Evolutionary conservation across 2,329 filamentous ascomycete species (phyloP).

Genomic region (Magnaporthales sp.): DNA sequence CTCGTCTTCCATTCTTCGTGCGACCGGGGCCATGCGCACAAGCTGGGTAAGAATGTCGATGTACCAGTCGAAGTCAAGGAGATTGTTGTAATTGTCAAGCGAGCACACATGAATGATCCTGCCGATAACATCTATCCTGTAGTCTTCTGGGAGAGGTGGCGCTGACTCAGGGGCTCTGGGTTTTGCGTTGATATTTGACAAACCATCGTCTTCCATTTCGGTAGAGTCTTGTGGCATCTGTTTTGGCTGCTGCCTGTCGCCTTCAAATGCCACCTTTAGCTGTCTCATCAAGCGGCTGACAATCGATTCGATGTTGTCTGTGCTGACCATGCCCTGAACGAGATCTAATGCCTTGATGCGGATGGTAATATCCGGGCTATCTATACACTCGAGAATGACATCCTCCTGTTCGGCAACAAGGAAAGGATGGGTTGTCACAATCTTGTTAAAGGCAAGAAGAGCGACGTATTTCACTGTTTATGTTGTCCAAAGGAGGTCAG

Average conservation of each 20-base stretch:
- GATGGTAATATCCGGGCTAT: constrained; percentile 93
- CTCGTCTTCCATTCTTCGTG: constrained; percentile 29
- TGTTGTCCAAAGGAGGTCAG: constrained; percentile 1
- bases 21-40: constrained; percentile 58
- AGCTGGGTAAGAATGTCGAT: constrained; percentile 83
- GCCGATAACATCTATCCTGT: constrained; percentile 72
- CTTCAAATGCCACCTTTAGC: constrained; percentile 56
- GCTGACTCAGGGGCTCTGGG: constrained; percentile 28
- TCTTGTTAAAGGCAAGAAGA: constrained; percentile 88
- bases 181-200: constrained; percentile 10
- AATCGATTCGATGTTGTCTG: constrained; percentile 74
- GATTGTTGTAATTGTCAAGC: constrained; percentile 74
- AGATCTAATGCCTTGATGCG: constrained; percentile 86
- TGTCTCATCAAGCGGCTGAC: constrained; percentile 84
- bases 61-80: constrained; percentile 96
- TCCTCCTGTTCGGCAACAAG: constrained; percentile 90
- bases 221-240: constrained; percentile 14
- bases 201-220: constrained; percentile 41
- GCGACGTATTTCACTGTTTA: constrained; percentile 94
- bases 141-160: constrained; percentile 72
- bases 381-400: constrained; percentile 92
- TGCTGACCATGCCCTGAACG: constrained; percentile 87
- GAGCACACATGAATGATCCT: constrained; percentile 86
- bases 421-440: constrained; percentile 78
- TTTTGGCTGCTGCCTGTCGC: background rate